Percentiles rank a stretch among this genome's conserved stretches.
Conservation (phyloP, 2,329 filamentous ascomycete species). For the Exophiala phaeomuriformis region DNA sequence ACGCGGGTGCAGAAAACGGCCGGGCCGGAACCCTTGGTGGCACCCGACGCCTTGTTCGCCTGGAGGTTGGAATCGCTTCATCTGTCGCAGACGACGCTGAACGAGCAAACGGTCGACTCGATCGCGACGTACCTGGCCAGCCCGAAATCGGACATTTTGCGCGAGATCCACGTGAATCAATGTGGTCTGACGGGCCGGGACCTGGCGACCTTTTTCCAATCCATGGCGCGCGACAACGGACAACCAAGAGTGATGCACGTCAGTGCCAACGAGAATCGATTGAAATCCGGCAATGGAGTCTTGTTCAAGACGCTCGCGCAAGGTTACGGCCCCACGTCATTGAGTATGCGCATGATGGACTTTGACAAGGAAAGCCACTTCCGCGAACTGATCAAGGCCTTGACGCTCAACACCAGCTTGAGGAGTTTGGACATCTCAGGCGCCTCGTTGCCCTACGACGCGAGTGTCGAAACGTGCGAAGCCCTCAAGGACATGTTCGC, state of each 20-base stretch:
- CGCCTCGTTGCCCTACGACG: conserved; percentile 61
- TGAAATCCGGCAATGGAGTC: conserved; percentile 38
- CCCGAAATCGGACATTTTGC: conserved; percentile 53
- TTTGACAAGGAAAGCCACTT: conserved; percentile 61
- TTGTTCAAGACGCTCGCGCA: conserved; percentile 42
- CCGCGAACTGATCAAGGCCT: conserved; percentile 53
- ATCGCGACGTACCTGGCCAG: conserved; percentile 58
- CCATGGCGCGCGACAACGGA: conserved; percentile 49
- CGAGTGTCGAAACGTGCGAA: conserved; percentile 59
- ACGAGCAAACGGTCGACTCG: conserved; percentile 57
- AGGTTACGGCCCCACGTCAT: conserved; percentile 53
- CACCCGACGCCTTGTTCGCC: conserved; percentile 57
- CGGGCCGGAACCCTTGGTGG: conserved; percentile 56
- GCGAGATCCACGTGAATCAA: conserved; percentile 58
- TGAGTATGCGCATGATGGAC: conserved; percentile 62
- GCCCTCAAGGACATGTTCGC: conserved; percentile 58
- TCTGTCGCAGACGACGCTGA: conserved; percentile 56
- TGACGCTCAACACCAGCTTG: conserved; percentile 57
- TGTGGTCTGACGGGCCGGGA: conserved; percentile 59
- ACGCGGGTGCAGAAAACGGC: conserved; percentile 59
- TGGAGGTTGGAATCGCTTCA: conserved; percentile 62
- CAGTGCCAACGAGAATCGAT: conserved; percentile 56
- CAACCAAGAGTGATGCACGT: conserved; percentile 54
- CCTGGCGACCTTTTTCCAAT: conserved; percentile 57
- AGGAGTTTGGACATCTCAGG: conserved; percentile 62